These are phyloP conservation scores for Rhododendron simsii DNA, from an alignment of 148 eudicot genomes.

Conservation along the genomic window DNA sequence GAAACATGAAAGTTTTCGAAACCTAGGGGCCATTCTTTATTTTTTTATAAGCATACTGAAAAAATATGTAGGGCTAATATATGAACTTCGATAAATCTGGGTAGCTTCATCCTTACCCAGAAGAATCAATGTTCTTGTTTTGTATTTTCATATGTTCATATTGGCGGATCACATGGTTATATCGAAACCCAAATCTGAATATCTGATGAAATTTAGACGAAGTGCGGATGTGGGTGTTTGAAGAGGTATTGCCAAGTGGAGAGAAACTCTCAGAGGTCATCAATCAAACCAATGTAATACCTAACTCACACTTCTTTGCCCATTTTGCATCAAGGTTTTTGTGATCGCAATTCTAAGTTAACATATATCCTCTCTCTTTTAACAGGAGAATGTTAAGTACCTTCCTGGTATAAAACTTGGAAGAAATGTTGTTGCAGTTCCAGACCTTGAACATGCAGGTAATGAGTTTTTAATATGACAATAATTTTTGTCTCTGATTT, in stretches of 20 bases:
- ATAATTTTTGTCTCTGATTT: background rate
- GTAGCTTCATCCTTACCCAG: background rate
- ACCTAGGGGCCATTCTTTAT: background rate
- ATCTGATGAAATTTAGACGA: slow-evolving; percentile 49
- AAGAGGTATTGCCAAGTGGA: slow-evolving; percentile 75
- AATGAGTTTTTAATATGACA: background rate
- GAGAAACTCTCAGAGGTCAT: slow-evolving; percentile 70
- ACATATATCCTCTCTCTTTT: background rate
- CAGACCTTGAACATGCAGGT: slow-evolving; percentile 87
- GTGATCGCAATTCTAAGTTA: background rate
- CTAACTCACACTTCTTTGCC: background rate
- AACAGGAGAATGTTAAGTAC: slow-evolving; percentile 86
- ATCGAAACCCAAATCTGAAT: background rate
- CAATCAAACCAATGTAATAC: slow-evolving; percentile 70
- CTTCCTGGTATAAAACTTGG: slow-evolving; percentile 93
- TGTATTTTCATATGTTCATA: background rate
- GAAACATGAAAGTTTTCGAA: background rate
- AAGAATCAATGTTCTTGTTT: background rate
- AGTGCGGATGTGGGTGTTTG: slow-evolving; percentile 98
- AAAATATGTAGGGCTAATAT: background rate
- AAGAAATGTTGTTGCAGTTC: slow-evolving; percentile 83
- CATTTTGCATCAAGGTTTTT: background rate
- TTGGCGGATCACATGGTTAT: background rate
- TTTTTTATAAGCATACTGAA: background rate
- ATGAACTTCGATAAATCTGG: background rate